These are phyloP conservation scores for Axilococcus clingmanii DNA, from an alignment of 139 green algal genomes.

Conservation along the genomic window DNA sequence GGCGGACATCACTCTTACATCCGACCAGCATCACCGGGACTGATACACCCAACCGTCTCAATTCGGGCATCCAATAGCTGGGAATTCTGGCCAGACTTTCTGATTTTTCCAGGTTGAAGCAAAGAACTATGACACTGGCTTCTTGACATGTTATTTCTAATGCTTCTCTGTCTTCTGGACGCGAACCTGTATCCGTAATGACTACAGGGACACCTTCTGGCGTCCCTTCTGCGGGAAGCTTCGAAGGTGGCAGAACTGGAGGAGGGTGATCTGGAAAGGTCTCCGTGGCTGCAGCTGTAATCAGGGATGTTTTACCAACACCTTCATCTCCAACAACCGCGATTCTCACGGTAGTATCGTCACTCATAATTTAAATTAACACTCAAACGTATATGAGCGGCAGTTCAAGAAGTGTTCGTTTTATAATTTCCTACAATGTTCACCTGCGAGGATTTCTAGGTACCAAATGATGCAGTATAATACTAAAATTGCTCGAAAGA, in stretches of 20 bases:
- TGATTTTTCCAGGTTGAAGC: conserved; percentile 39
- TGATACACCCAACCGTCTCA: conserved; percentile 35
- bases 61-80: conserved; percentile 58
- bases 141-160: conserved; percentile 40
- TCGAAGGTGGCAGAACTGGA: conserved; percentile 63
- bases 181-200: conserved; percentile 66
- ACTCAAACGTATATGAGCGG: no score
- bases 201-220: conserved; percentile 60
- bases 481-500: no score
- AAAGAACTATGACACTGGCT: conserved; percentile 68
- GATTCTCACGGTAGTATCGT: conserved; percentile 17
- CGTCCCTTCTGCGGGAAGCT: conserved; percentile 52
- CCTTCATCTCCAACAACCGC: conserved; percentile 54
- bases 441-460: no score
- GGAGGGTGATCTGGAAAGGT: conserved; percentile 59
- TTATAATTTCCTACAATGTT: no score
- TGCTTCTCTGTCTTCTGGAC: conserved; percentile 51
- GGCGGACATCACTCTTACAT: conserved; percentile 60
- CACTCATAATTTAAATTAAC: background rate
- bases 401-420: no score
- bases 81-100: conserved; percentile 46
- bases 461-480: no score
- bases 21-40: conserved; percentile 60
- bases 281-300: conserved; percentile 63
- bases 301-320: conserved; percentile 78